A percentile compares a stretch with the other conserved stretches of the same genome.
Evolutionary conservation across 2,329 filamentous ascomycete species (phyloP).

Genomic region (Neonectria coccinea): DNA sequence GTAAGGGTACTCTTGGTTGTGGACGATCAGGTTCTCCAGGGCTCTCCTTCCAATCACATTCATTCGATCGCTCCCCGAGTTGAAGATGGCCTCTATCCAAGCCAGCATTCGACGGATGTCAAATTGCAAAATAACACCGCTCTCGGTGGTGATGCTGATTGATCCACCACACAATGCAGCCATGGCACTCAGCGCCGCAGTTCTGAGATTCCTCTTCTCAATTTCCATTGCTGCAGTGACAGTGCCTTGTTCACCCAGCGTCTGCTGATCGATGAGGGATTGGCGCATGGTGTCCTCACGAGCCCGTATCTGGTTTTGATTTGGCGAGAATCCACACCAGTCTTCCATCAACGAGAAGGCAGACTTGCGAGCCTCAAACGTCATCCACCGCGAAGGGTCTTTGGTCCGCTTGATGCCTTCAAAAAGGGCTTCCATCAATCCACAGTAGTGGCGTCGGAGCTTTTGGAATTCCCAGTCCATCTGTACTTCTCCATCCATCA

Average conservation of each 20-base stretch:
- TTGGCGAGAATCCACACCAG: constrained; percentile 97
- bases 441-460: constrained; percentile 92
- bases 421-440: constrained; percentile 91
- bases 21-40: constrained; percentile 86
- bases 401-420: constrained; percentile 88
- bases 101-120: constrained; percentile 91
- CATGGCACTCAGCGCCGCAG: constrained; percentile 94
- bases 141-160: constrained; percentile 88
- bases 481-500: constrained; percentile 95
- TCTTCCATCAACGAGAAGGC: constrained; percentile 98
- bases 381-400: constrained; percentile 93
- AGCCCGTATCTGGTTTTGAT: constrained; percentile 83
- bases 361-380: constrained; percentile 95
- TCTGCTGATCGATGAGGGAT: constrained; percentile 83
- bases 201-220: constrained; percentile 91
- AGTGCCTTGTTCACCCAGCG: constrained; percentile 78
- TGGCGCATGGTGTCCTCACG: constrained; percentile 90
- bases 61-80: constrained; percentile 89
- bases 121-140: constrained; percentile 87
- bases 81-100: constrained; percentile 97
- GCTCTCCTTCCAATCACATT: constrained; percentile 91
- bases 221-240: constrained; percentile 94
- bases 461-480: constrained; percentile 95
- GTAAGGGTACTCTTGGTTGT: constrained; percentile 89
- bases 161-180: constrained; percentile 89